Base-by-base conservation (phyloP, 176 grass and related monocot genomes). In the Pontederia paniculata region DNA sequence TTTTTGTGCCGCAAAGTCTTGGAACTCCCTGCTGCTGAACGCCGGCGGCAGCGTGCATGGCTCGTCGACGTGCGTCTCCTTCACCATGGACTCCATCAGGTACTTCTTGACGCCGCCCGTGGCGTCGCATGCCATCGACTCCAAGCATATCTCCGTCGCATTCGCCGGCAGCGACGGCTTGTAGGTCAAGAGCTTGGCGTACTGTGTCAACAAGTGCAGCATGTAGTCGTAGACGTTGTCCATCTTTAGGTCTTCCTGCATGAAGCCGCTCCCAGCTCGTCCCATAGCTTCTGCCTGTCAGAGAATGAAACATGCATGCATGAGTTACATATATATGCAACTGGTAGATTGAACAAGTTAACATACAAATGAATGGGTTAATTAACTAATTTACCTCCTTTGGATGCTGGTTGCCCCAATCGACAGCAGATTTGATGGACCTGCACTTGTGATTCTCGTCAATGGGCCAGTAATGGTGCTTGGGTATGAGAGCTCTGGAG, bases 211-310 rank as follows among this genome's bases (percentile, higher is more conserved):
- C 21, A 83, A 25, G 52, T 88, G 80, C 9, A 88, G n/a, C 85
- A 88, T 88, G 85, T 83, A 83, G 44, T 88, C 68, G 42, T 83
- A 88, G 28, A 88, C 45, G 57, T 74, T 62, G 18, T 88, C 84
- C 80, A 88, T 83, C 22, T 66, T 73, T 56, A 88, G 60, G 47
- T 74, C 68, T 21, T 83, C 68, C 65, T 74, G 23, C 17, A 66
- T 58, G 64, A 88, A 88, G 47, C n/a, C 42, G 43, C 64, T 88
- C 5, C 84, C 80, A 15, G 45, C 63, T 55, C 70, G 50, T 20
- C 84, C 80, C 7, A 88, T 70, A 42, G 20, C 42, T 49, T 56
- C 53, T 1, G 54, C 76, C 71, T 73, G 51, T 62, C 48, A 17
- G 7, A 16, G 15, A 16, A 50, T 12, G 10, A 50, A 17, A 6